Conservation (phyloP, 2,329 filamentous ascomycete genomes). For the Thermothelomyces thermophilus region DNA sequence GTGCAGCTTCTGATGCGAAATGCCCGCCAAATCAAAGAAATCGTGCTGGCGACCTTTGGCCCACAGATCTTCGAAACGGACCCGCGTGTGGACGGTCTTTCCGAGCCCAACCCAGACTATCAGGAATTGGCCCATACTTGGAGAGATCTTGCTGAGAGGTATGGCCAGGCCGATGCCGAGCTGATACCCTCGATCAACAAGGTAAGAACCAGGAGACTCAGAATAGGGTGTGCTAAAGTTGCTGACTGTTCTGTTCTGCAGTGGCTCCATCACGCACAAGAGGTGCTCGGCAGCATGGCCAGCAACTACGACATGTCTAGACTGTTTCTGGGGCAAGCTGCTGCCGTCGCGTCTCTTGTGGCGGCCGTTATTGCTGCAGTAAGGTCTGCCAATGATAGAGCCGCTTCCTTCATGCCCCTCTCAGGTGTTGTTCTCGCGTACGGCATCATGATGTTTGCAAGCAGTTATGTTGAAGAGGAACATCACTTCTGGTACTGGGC, state of each 20-base stretch:
- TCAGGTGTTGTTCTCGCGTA: constrained; percentile 55
- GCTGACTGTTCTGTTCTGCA: constrained; percentile 26
- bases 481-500: constrained; percentile 99
- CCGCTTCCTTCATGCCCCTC: constrained; percentile 38
- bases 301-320: constrained; percentile 79
- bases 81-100: constrained; percentile 23
- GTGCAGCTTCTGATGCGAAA: constrained; percentile 69
- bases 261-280: constrained; percentile 69
- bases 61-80: constrained; percentile 36
- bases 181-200: constrained; percentile 41
- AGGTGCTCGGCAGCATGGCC: constrained; percentile 77
- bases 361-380: constrained; percentile 37
- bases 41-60: constrained; percentile 68
- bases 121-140: constrained; percentile 64
- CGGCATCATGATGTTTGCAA: constrained; percentile 90
- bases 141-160: constrained; percentile 33
- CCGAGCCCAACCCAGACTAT: constrained; percentile 39
- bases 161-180: constrained; percentile 25
- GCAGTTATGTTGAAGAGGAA: constrained; percentile 96
- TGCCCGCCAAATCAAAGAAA: constrained; percentile 69
- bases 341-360: constrained; percentile 33
- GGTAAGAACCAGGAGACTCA: constrained; percentile 26
- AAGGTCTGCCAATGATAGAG: constrained; percentile 19
- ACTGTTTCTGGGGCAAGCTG: constrained; percentile 43
- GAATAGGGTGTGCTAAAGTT: background rate